Base-by-base conservation (phyloP, 768 basidiomycete species). In the Kwoniella botswanensis region DNA sequence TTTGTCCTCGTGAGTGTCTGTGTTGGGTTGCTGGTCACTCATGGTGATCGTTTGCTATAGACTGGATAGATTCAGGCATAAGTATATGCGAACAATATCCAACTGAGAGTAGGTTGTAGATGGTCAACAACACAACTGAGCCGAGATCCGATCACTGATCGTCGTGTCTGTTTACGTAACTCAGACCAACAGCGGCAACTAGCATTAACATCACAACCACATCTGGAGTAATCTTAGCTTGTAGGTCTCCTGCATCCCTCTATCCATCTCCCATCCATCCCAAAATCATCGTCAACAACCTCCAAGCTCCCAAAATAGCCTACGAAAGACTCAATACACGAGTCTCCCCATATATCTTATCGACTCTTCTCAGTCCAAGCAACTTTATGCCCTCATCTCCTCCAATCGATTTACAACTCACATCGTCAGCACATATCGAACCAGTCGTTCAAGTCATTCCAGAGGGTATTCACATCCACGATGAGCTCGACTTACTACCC, bases 401-500 rank as follows among this genome's bases (percentile, higher is more conserved):
- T 15, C 12, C 42, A 13, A 24, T 26, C 43, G 63, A 65, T 35
- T n/a, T 18, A n/a, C 10, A 50, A 53, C 18, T 54, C 53, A 65
- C 50, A 12, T 55, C 63, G 7, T 41, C 22, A 35, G 4, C 35
- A n/a, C 2, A 35, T 18, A 41, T 22, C 29, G 9, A 35, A 56
- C 52, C 53, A 29, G 13, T 53, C 13, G 54, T 56, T 55, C 63
- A 65, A 35, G 53, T 65, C 29, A 53, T 12, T 55, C 54, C 63
- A 42, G 63, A 65, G 41, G 59, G 59, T 61, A 56, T 65, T 4
- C 60, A 63, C 26, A 43, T 68, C 18, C 67, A 68, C 54, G 67
- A 68, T 63, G 67, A 61, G 53, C 60, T 68, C 61, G 67, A 68
- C 42, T 62, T 68, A n/a, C 15, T 68, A 12, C 54, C 58, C 17